Evolutionary conservation across 805 yeast genomes (phyloP).

Genomic region (Yamadazyma takamatsuzukensis): DNA sequence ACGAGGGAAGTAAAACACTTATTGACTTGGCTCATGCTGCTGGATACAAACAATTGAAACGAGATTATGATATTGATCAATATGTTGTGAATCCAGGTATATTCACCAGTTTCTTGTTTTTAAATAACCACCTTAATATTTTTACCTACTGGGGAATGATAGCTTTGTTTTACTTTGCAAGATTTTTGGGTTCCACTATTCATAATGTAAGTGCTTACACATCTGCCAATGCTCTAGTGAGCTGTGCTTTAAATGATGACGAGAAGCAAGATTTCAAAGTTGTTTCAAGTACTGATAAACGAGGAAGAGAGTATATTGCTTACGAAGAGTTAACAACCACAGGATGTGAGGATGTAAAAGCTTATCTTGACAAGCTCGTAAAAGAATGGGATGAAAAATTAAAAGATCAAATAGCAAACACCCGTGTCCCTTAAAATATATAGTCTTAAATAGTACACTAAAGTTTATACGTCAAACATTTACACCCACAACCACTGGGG

Average conservation of each 20-base stretch:
- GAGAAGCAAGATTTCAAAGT: constrained; percentile 51
- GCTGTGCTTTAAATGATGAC: constrained; percentile 43
- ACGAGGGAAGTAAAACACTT: constrained; percentile 88
- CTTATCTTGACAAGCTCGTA: constrained; percentile 54
- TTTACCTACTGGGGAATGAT: constrained; percentile 86
- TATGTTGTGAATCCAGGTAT: constrained; percentile 93
- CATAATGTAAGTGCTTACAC: constrained; percentile 85
- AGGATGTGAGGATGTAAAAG: constrained; percentile 65
- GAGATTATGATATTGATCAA: constrained; percentile 55
- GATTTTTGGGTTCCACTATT: constrained; percentile 80
- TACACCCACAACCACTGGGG: constrained; percentile 84
- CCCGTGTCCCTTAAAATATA: constrained; percentile 25
- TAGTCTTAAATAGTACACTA: constrained; percentile 2
- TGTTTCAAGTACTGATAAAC: constrained; percentile 68
- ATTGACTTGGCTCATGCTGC: constrained; percentile 81
- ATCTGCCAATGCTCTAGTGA: constrained; percentile 83
- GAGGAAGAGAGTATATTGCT: constrained; percentile 64
- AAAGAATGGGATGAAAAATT: constrained; percentile 73
- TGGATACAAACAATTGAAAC: constrained; percentile 49
- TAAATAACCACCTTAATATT: constrained; percentile 68
- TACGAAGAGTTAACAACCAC: constrained; percentile 54
- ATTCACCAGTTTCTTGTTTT: constrained; percentile 78
- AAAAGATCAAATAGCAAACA: constrained; percentile 66
- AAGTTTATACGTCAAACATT: constrained; percentile 40
- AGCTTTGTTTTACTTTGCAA: constrained; percentile 74